Evolutionary conservation across 2,329 filamentous ascomycete genomes (phyloP), one percentile per base, ranked within the genome.

Genomic region (Hypoxylon sp.): DNA sequence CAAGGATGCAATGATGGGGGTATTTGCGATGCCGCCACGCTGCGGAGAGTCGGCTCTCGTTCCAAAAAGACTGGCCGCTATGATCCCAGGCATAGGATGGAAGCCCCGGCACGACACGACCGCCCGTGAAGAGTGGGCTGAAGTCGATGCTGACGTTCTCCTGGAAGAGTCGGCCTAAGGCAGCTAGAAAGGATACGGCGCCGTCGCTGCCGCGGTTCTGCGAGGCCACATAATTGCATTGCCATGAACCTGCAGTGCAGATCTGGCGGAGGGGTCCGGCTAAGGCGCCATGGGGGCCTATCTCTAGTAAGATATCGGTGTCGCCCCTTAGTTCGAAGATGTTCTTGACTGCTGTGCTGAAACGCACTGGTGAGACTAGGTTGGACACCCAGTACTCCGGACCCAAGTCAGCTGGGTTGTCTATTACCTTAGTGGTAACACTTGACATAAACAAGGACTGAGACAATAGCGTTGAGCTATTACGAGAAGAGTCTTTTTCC

Each of bases 301-400:
- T 67, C 33, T 76, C 74, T 2, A 76, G 31, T 44, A 76, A 65
- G 22, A 71, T 54, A 35, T 65, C 63, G 3, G 65, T 58, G 22
- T 69, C 65, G 10, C 66, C 70, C 55, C 54, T 54, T 14, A 71
- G 46, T 26, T 66, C 60, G 3, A 71, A 39, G 35, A 71, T 61
- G 35, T 67, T 67, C 13, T 80, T 78, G 3, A 81, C 74, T 3
- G 78, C 80, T 73, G 82, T 80, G 8, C 73, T 59, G 65, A 79
- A 80, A 6, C 71, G 66, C 1, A 80, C 78, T 1, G 77, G 76
- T 3, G 63, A 72, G 29, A 71, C 68, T 22, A 79, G 69, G 60
- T 80, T 79, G 17, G 51, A 22, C 48, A 67, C 47, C 73, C 74
- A 77, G 51, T 77, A 77, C n/a, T 57, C 47, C 5, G 71, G 57